Conservation (phyloP, 305 asterid genomes). For the Petunia hybrid region DNA sequence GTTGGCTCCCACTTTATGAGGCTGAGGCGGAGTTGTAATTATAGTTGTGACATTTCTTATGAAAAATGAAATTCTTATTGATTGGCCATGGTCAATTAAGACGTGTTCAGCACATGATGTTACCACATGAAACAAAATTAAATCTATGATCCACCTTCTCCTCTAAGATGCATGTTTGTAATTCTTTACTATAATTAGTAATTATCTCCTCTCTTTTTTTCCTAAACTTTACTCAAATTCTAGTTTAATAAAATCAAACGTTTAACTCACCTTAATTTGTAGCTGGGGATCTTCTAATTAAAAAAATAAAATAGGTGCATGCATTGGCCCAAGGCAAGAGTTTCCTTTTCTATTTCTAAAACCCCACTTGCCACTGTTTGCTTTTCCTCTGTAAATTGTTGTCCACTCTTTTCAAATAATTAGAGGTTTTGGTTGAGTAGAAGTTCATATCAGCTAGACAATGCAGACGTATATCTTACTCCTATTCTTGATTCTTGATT, state of each 20-base stretch:
- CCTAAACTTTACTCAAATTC: background rate
- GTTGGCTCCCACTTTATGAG: no score
- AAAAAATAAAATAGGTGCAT: background rate
- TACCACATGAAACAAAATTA: background rate
- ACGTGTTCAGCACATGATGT: background rate
- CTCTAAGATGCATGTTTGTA: background rate
- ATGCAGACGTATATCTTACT: background rate
- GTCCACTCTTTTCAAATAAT: background rate
- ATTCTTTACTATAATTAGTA: background rate
- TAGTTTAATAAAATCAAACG: background rate
- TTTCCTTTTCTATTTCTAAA: background rate
- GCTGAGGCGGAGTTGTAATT: no score
- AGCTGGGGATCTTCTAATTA: background rate
- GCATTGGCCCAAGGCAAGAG: background rate
- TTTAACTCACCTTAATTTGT: background rate
- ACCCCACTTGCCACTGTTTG: background rate
- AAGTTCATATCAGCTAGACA: conserved; percentile 3
- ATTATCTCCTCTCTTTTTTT: background rate
- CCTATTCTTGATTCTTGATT: no score
- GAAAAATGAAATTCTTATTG: no score
- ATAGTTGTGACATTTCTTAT: no score
- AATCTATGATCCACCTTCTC: background rate
- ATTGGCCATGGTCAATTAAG: no score
- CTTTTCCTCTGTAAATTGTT: background rate
- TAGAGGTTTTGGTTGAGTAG: conserved; percentile 22